Percentiles rank a stretch among this genome's conserved stretches.
phyloP scores from a whole-genome alignment of 1,284 basidiomycete genomes.

The Abortiporus biennis region DNA sequence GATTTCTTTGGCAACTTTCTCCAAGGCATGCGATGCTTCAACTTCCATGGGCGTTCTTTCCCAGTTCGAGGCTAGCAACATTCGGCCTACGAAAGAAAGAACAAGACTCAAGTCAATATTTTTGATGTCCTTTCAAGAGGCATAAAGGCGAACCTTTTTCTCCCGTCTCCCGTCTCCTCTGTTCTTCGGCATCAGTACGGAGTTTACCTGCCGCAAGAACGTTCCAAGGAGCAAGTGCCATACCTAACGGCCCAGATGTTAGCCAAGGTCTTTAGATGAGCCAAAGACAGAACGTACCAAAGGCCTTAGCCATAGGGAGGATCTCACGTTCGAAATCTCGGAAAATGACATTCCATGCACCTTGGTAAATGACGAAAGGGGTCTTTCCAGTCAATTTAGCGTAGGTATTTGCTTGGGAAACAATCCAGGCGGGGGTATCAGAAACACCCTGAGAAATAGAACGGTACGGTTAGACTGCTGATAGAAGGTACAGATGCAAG shows the following conservation, averaged over 20 bases:
- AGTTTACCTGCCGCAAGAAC: too few relatives aligned
- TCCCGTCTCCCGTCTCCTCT: too few relatives aligned
- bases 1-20: too few relatives aligned
- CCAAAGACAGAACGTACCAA: slow-evolving; percentile 25
- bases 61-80: slow-evolving; percentile 23
- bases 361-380: slow-evolving; percentile 42
- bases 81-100: slow-evolving; percentile 21
- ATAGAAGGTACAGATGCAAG: neutral
- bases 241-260: too few relatives aligned
- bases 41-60: slow-evolving; percentile 33
- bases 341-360: slow-evolving; percentile 38
- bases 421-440: slow-evolving; percentile 51
- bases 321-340: slow-evolving; percentile 48
- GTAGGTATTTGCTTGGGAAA: too few relatives aligned
- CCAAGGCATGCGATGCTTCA: slow-evolving; percentile 30
- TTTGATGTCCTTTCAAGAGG: too few relatives aligned
- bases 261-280: too few relatives aligned
- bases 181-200: too few relatives aligned
- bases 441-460: slow-evolving; percentile 28
- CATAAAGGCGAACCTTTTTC: too few relatives aligned
- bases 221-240: too few relatives aligned
- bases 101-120: neutral
- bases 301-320: slow-evolving; percentile 51
- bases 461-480: too few relatives aligned
- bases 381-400: too few relatives aligned